Evolutionary conservation across 2,329 filamentous ascomycete species (phyloP).

Genomic region (Claviceps sp.): DNA sequence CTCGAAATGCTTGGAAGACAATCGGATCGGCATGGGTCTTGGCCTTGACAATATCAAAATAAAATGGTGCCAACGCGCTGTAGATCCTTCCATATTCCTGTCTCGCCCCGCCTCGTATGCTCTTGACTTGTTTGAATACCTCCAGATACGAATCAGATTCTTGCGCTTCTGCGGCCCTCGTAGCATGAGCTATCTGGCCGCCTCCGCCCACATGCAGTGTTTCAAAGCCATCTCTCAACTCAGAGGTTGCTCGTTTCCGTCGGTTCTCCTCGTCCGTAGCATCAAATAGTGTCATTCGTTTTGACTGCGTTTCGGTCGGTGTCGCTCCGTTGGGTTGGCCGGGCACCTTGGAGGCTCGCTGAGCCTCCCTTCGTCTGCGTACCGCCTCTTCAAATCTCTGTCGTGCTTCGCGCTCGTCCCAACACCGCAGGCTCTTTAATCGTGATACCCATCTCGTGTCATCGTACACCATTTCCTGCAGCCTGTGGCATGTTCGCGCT

Average conservation of each 20-base stretch:
- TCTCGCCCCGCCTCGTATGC: constrained; percentile 70
- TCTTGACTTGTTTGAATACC: constrained; percentile 57
- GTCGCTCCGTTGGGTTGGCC: constrained; percentile 9
- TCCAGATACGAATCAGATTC: constrained; percentile 54
- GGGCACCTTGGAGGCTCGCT: constrained; percentile 12
- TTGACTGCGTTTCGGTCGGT: constrained; percentile 6
- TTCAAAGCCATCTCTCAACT: constrained; percentile 59
- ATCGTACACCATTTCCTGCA: constrained; percentile 98
- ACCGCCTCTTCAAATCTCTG: constrained; percentile 64
- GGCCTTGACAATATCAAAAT: constrained; percentile 63
- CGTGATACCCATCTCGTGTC: constrained; percentile 88
- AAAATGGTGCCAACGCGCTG: constrained; percentile 76
- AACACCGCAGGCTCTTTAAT: constrained; percentile 75
- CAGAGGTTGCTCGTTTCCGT: constrained; percentile 25
- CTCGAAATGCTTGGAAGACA: constrained; percentile 73
- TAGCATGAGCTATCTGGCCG: constrained; percentile 8
- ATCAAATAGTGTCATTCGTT: constrained; percentile 53
- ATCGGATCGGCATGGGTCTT: constrained; percentile 66
- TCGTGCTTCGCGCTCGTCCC: constrained; percentile 81
- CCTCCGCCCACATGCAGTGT: constrained; percentile 45
- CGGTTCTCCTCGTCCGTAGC: constrained; percentile 53
- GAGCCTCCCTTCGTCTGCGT: constrained; percentile 41
- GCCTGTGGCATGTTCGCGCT: constrained; percentile 68
- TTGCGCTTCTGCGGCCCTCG: constrained; percentile 31
- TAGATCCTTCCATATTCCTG: constrained; percentile 88